Evolutionary conservation across 2,329 filamentous ascomycete species (phyloP).

Genomic region (Aureobasidium sp.): DNA sequence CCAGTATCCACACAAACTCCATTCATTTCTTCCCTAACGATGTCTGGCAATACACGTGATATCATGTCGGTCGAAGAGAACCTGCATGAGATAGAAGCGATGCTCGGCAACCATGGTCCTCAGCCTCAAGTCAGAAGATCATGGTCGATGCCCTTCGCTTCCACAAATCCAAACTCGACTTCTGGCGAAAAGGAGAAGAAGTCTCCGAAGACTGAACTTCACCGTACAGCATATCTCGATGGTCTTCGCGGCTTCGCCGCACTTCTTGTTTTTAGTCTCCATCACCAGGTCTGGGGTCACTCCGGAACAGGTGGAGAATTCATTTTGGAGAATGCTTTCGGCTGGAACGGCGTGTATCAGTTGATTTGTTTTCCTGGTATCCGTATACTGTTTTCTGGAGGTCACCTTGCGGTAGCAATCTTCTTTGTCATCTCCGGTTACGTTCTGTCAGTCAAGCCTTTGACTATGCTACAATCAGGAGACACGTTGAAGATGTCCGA

Average conservation of each 20-base stretch:
- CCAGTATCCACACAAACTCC: not conserved
- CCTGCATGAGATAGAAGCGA: slow-evolving; percentile 2
- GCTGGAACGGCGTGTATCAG: slow-evolving; percentile 43
- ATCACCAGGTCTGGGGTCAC: slow-evolving; percentile 53
- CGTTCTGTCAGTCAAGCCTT: slow-evolving; percentile 43
- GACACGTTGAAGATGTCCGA: slow-evolving; percentile 36
- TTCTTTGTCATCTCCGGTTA: slow-evolving; percentile 50
- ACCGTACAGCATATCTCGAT: slow-evolving; percentile 54
- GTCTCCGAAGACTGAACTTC: slow-evolving; percentile 21
- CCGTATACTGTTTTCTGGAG: slow-evolving; percentile 53
- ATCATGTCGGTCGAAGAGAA: not conserved
- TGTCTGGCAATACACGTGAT: not conserved
- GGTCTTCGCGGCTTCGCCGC: slow-evolving; percentile 61
- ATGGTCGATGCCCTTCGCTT: not conserved
- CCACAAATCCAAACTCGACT: not conserved
- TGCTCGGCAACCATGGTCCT: not conserved
- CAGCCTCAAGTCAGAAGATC: not conserved
- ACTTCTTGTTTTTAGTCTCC: slow-evolving; percentile 57
- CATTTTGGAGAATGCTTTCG: slow-evolving; percentile 48
- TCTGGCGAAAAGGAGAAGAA: not conserved
- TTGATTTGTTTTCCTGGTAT: slow-evolving; percentile 51
- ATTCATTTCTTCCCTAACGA: not conserved
- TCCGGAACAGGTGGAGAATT: slow-evolving; percentile 30
- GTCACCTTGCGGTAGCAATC: slow-evolving; percentile 50
- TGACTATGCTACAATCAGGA: slow-evolving; percentile 37